A percentile compares a stretch with the other conserved stretches of the same genome.
These are phyloP conservation scores for Kurtzmaniella quercitrusa DNA, from an alignment of 1,139 yeast species.

Conservation along the genomic window DNA sequence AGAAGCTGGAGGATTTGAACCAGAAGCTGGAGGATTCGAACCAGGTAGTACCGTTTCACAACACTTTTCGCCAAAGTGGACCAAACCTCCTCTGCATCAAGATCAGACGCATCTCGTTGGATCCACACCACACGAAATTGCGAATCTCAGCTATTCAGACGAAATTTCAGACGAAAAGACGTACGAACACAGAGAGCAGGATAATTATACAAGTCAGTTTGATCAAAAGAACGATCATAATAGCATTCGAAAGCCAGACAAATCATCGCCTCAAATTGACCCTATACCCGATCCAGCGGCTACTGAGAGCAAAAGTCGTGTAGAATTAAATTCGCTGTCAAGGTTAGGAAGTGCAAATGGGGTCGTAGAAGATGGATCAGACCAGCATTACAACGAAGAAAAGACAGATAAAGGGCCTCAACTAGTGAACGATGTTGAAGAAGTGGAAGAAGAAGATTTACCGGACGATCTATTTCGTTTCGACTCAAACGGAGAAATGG, in stretches of 20 bases:
- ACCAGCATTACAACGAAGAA: neutral
- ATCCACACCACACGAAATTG: neutral
- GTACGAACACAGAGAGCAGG: no score
- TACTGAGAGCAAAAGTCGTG: neutral
- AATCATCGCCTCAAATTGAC: neutral
- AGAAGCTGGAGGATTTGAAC: no score
- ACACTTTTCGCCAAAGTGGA: no score
- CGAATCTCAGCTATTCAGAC: neutral
- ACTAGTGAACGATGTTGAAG: neutral
- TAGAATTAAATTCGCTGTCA: neutral
- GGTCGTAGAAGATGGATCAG: no score
- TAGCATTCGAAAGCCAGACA: neutral
- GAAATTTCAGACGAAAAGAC: neutral
- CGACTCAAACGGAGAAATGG: conserved; percentile 5
- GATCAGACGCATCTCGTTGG: no score
- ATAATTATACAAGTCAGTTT: neutral
- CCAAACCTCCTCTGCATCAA: no score
- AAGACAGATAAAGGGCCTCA: neutral
- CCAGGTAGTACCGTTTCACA: no score
- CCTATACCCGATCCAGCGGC: neutral
- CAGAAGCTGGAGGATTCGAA: no score
- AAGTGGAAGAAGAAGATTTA: conserved; percentile 7
- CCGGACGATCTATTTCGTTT: conserved; percentile 11
- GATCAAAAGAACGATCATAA: neutral
- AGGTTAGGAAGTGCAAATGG: neutral